phyloP scores from a whole-genome alignment of 371 early-diverging fungal species.

The Mucor piriformis region DNA sequence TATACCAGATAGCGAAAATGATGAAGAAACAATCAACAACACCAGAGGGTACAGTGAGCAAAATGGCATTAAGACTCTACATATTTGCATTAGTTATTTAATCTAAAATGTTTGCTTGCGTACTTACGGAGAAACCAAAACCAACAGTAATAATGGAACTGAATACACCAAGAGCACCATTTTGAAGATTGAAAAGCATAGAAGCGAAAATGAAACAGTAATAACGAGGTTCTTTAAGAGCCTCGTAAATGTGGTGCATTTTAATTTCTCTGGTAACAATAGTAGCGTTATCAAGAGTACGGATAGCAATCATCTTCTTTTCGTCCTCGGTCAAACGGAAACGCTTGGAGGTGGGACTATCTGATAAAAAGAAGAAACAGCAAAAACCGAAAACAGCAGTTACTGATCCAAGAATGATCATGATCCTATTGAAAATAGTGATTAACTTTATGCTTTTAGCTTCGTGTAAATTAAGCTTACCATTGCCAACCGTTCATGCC shows the following conservation, averaged over 20 bases:
- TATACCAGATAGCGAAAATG: constrained; percentile 35
- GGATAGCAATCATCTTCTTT: constrained; percentile 34
- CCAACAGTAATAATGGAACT: constrained; percentile 41
- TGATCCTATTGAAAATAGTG: constrained; percentile 34
- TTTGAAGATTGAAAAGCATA: constrained; percentile 41
- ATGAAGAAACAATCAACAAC: constrained; percentile 35
- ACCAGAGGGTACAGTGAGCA: constrained; percentile 45
- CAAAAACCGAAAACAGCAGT: constrained; percentile 30
- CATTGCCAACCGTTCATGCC: constrained; percentile 61
- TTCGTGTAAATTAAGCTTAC: too few species aligned
- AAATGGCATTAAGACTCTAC: constrained; percentile 39
- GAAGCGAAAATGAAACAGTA: constrained; percentile 37
- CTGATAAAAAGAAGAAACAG: constrained; percentile 40
- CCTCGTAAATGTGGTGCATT: constrained; percentile 15
- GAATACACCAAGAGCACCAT: constrained; percentile 42
- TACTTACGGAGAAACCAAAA: constrained; percentile 44
- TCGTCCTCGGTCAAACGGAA: constrained; percentile 37
- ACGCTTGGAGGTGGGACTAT: constrained; percentile 31
- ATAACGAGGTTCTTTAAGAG: constrained; percentile 24
- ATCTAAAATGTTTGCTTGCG: neutral
- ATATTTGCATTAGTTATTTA: neutral
- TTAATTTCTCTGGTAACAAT: constrained; percentile 15
- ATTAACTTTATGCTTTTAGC: constrained; percentile 45
- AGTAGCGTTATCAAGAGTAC: constrained; percentile 30
- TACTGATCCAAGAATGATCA: constrained; percentile 39